phyloP scores from a whole-genome alignment of 1,284 basidiomycete genomes.

The Apiotrichum laibachii region DNA sequence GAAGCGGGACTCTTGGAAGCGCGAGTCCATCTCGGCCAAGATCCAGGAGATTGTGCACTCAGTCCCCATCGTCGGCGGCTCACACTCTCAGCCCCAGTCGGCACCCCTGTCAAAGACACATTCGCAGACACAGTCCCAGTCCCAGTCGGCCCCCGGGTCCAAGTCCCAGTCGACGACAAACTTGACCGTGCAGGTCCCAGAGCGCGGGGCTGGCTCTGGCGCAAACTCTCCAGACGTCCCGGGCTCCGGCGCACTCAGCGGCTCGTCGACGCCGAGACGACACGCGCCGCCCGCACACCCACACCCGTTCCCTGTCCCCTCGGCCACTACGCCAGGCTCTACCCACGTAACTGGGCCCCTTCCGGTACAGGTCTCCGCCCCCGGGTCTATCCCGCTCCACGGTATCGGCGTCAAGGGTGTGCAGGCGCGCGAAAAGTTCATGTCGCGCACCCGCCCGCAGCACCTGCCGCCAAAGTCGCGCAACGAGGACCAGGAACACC shows the following conservation, averaged over 20 bases:
- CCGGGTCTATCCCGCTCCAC: slow-evolving; percentile 12
- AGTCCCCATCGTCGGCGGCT: slow-evolving; percentile 3
- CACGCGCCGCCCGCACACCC: slow-evolving; percentile 47
- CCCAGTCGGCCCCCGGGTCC: too few species aligned
- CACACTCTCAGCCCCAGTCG: slow-evolving; percentile 28
- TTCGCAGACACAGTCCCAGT: too few species aligned
- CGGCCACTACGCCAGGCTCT: slow-evolving; percentile 6
- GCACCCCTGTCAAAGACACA: slow-evolving; percentile 4
- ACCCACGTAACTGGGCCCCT: neutral
- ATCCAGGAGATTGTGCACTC: neutral
- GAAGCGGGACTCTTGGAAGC: slow-evolving; percentile 10
- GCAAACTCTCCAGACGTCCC: too few species aligned
- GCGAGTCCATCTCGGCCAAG: neutral
- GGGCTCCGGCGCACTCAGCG: slow-evolving; percentile 7
- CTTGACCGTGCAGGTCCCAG: neutral
- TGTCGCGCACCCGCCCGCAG: slow-evolving; percentile 61
- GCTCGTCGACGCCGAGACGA: slow-evolving; percentile 24
- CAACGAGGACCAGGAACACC: slow-evolving; percentile 76
- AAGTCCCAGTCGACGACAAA: neutral
- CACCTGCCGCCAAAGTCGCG: slow-evolving; percentile 80
- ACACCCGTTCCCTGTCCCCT: slow-evolving; percentile 41
- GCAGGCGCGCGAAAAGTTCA: slow-evolving; percentile 50
- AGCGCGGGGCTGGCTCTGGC: too few species aligned
- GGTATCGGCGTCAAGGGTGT: slow-evolving; percentile 37
- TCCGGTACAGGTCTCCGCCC: neutral